Percentiles rank a stretch among this genome's conserved stretches.
Evolutionary conservation across 768 basidiomycete species (phyloP).

Genomic region (Amanita jacksonii): DNA sequence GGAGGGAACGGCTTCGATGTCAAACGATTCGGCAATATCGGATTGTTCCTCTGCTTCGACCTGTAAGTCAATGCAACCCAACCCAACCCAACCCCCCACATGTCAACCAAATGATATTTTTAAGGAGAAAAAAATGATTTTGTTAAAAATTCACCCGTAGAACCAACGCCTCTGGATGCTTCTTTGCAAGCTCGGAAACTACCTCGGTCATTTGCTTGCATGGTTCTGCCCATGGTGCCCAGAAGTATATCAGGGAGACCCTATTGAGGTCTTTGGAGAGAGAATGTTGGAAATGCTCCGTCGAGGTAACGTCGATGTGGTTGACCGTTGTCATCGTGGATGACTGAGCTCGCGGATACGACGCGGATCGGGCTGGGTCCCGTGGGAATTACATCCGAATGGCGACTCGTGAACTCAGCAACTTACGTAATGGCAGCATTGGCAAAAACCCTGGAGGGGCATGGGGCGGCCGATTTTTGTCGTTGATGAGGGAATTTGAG

Average conservation of each 20-base stretch:
- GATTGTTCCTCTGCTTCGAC: conserved; percentile 74
- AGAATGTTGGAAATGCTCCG: conserved; percentile 63
- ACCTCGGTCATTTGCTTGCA: conserved; percentile 86
- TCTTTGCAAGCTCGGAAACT: conserved; percentile 60
- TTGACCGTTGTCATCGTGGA: no score
- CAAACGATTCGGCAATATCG: conserved; percentile 89
- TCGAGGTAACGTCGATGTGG: conserved; percentile 39
- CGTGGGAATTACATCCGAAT: no score
- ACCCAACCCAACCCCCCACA: not conserved
- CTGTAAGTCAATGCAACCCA: conserved; percentile 23
- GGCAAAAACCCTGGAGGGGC: no score
- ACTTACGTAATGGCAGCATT: no score
- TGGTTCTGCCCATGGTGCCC: conserved; percentile 89
- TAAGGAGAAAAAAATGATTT: not conserved
- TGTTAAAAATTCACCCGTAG: conserved; percentile 45
- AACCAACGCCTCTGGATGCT: conserved; percentile 60
- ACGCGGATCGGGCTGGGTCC: no score
- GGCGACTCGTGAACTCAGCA: no score
- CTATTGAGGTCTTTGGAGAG: conserved; percentile 70
- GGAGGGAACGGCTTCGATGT: conserved; percentile 81
- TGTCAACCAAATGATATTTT: not conserved
- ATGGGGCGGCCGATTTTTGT: no score
- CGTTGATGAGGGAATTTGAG: no score
- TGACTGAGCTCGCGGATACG: no score
- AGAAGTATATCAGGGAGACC: conserved; percentile 87